A percentile compares a stretch with the other conserved stretches of the same genome.
phyloP scores from a whole-genome alignment of 331 rosid species.

The Malus hybrid region DNA sequence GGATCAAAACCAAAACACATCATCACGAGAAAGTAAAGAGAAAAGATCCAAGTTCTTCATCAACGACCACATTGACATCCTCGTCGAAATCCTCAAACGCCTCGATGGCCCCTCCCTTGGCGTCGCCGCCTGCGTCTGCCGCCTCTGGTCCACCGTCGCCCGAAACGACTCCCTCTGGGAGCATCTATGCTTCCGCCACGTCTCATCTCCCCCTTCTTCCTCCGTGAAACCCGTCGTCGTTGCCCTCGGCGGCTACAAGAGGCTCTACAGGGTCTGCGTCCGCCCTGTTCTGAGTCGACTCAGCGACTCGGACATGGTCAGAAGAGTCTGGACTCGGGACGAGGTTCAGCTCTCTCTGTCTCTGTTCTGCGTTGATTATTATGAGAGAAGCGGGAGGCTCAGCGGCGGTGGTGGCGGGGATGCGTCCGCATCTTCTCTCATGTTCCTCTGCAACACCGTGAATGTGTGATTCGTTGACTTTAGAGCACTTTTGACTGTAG shows the following conservation, averaged over 20 bases:
- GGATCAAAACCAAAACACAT: neutral
- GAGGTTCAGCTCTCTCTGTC: conserved; percentile 88
- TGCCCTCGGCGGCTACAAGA: conserved; percentile 87
- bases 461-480: conserved; percentile 45
- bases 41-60: conserved; percentile 43
- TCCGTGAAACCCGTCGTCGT: conserved; percentile 44
- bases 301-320: conserved; percentile 48
- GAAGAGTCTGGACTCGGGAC: conserved; percentile 59
- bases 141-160: conserved; percentile 71
- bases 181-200: conserved; percentile 79
- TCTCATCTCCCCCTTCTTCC: conserved; percentile 36
- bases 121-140: conserved; percentile 81
- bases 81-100: conserved; percentile 68
- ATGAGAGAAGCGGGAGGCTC: conserved; percentile 49
- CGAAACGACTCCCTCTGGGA: conserved; percentile 85
- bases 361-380: conserved; percentile 73
- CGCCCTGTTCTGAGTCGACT: conserved; percentile 87
- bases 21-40: neutral
- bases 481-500: neutral
- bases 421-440: conserved; percentile 74
- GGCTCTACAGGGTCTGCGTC: conserved; percentile 75
- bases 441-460: conserved; percentile 83
- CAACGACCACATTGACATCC: conserved; percentile 88
- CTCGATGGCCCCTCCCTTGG: conserved; percentile 87
- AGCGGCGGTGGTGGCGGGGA: conserved; percentile 29